Evolutionary conservation across 805 yeast species (phyloP), one percentile per base, ranked within the genome.

Genomic region (Schwanniomyces polymorphus): DNA sequence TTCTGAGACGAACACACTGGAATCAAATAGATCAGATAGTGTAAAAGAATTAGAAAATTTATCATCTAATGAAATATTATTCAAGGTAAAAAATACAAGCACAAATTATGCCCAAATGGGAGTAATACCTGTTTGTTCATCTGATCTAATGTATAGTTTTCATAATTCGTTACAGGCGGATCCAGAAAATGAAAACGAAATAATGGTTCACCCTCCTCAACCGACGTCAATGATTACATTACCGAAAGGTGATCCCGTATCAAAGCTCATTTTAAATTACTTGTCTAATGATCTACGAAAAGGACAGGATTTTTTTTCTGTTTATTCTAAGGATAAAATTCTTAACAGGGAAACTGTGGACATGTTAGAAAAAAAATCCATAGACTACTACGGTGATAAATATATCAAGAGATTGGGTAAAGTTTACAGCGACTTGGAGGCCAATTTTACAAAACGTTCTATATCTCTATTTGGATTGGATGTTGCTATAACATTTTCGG

Each of bases 361-460:
- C 18, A 14, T 9, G n/a, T 26, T 38, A n/a, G 50, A 46, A 14
- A 11, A n/a, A 10, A 43, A 43, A 37, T 46, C 50, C 14, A 35
- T 39, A 14, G 23, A 28, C 4, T 39, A 12, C 21, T 43, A 35
- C 11, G 46, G 46, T 6, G 14, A 21, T 17, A 33, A 28, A 6
- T 46, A 42, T 27, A 38, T 44, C 10, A 35, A 27, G 21, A 38
- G 35, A 35, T 16, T 44, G 23, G 35, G 27, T 2, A 38, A 44
- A 21, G 3, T 12, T 2, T 17, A 27, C 28, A 33, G 14, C 5
- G 16, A 26, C 3, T 10, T 27, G 5, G 46, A 44, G 18, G n/a
- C 21, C n/a, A 29, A 14, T 29, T 16, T 12, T 5, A 21, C 29
- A 3, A 44, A 38, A 25, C 18, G 27, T n/a, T 17, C 42, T 3